A percentile compares a stretch with the other conserved stretches of the same genome.
Evolutionary conservation across 1,284 basidiomycete genomes (phyloP).

Genomic region (Peniophora sp.): DNA sequence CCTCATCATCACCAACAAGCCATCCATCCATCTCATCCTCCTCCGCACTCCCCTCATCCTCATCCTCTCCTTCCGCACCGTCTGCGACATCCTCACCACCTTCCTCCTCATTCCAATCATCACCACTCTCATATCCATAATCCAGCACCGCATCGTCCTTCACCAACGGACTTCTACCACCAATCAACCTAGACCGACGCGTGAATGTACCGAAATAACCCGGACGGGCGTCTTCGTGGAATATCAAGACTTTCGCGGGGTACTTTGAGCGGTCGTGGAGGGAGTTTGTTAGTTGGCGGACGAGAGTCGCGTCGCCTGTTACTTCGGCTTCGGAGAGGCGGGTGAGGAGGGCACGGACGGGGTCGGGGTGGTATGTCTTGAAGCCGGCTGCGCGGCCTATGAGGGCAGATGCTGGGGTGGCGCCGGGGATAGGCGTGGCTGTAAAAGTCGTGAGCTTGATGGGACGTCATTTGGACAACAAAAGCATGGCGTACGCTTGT

Average conservation of each 20-base stretch:
- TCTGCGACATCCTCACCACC: conserved; percentile 69
- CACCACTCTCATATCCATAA: conserved; percentile 80
- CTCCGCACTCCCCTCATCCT: conserved; percentile 33
- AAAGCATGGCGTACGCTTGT: conserved; percentile 25
- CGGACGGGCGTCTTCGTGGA: conserved; percentile 69
- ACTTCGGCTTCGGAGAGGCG: conserved; percentile 73
- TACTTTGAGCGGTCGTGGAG: conserved; percentile 53
- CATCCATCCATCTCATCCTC: conserved; percentile 64
- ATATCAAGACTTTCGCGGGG: conserved; percentile 70
- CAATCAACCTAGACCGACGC: conserved; percentile 58
- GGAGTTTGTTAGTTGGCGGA: conserved; percentile 45
- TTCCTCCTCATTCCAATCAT: conserved; percentile 75
- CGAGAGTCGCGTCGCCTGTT: conserved; percentile 54
- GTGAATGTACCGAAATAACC: conserved; percentile 88
- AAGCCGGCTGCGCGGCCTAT: conserved; percentile 14
- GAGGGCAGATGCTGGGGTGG: not conserved
- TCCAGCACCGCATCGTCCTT: conserved; percentile 65
- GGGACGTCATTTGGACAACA: conserved; percentile 6
- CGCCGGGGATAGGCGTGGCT: conserved; percentile 19
- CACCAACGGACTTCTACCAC: conserved; percentile 67
- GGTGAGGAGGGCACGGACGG: conserved; percentile 50
- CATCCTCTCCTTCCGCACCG: conserved; percentile 56
- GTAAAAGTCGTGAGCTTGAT: conserved; percentile 1
- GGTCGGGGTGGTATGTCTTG: conserved; percentile 26
- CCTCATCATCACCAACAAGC: conserved; percentile 73